Evolutionary conservation across 1,139 yeast genomes (phyloP), one percentile per base, ranked within the genome.

Genomic region (Yamadazyma jaroonii): DNA sequence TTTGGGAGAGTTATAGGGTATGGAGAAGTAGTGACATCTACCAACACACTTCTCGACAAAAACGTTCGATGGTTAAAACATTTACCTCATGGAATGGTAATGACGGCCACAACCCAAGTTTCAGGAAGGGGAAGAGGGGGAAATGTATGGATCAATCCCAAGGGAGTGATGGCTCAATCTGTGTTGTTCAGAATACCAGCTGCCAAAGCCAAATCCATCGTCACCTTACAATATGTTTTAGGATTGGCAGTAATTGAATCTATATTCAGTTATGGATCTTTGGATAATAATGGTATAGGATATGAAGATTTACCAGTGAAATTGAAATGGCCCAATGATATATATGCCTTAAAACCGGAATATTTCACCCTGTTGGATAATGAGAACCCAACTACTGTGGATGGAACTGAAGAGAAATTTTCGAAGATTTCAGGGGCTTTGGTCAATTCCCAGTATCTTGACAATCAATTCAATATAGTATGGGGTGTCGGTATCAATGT

Each of bases 321-420:
- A 40, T 74, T 94, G 44, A 94, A 94, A 56, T 94, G 99, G 99
- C 99, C 99, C 5, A 94, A 94, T 56, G 99, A 94, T 59, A 67
- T 92, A 11, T 94, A 87, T 56, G 79, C 84, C 6, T 59, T 81
- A 49, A 80, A 77, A 44, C 94, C 95, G 0, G 80, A 79, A 37
- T 77, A 65, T 43, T 67, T 63, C 50, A 49, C 49, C 36, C 41
- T 39, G 10, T 33, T 67, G 9, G 35, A 45, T 10, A 67, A 62
- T 43, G 52, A 60, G 32, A 60, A 54, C 53, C 49, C 59, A 34
- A 44, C 65, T 25, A 61, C 67, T n/a, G 67, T 64, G 13, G 66
- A 68, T 38, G 69, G 71, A 9, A 61, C 68, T 47, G 59, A 63
- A 39, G 64, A 64, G 41, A 77, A 79, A 9, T 86, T 78, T 57